These are phyloP conservation scores for Fusarium caatingaense DNA, from an alignment of 2,329 filamentous ascomycete species.

Conservation along the genomic window DNA sequence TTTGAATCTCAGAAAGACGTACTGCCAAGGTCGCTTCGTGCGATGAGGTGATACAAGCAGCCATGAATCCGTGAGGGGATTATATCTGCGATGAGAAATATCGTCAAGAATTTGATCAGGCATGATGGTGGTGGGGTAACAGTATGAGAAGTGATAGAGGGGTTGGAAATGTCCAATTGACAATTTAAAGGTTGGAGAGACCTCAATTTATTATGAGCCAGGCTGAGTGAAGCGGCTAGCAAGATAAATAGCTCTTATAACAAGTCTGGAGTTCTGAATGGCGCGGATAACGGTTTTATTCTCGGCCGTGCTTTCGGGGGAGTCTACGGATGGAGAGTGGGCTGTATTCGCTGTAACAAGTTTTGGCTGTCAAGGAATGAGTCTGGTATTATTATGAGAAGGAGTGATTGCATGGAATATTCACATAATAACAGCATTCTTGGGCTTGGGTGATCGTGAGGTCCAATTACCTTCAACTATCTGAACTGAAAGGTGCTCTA, in stretches of 20 bases:
- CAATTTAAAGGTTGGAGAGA: not conserved
- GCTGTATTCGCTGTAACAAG: constrained; percentile 27
- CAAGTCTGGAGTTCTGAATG: constrained; percentile 29
- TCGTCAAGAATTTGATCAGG: constrained; percentile 86
- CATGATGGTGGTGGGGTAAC: constrained; percentile 61
- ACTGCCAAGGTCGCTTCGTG: constrained; percentile 99
- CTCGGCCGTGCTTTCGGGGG: constrained; percentile 43
- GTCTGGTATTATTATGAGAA: not conserved
- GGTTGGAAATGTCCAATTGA: not conserved
- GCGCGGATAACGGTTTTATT: constrained; percentile 40
- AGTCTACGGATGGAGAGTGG: constrained; percentile 29
- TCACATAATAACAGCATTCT: too few relatives aligned
- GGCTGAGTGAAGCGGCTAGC: not conserved
- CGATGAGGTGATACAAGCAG: constrained; percentile 95
- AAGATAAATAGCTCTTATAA: constrained; percentile 27
- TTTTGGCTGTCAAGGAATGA: not conserved
- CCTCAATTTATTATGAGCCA: constrained; percentile 15
- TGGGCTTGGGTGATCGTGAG: too few relatives aligned
- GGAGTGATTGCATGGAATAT: too few relatives aligned
- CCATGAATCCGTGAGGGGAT: constrained; percentile 90
- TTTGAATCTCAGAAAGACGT: constrained; percentile 54
- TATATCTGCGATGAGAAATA: constrained; percentile 95
- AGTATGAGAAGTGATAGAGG: constrained; percentile 10
- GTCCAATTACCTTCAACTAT: too few relatives aligned
- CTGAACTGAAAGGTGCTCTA: too few relatives aligned